These are phyloP conservation scores for Babesia gibsoni DNA, from an alignment of 169 alveolate species.

Conservation along the genomic window DNA sequence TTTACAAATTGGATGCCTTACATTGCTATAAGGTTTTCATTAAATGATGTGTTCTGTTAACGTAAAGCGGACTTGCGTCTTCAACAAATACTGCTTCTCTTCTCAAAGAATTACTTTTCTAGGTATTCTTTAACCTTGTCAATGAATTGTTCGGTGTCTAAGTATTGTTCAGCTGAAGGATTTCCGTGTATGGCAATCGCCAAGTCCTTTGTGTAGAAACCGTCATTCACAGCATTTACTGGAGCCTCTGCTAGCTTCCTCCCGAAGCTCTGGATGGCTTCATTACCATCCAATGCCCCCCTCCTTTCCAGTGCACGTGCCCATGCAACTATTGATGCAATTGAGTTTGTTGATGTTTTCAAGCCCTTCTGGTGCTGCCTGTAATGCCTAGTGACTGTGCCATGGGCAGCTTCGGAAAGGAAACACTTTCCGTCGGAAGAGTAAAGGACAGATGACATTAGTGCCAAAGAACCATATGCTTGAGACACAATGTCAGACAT, in stretches of 20 bases:
- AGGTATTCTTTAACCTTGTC: slow-evolving; percentile 60
- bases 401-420: slow-evolving; percentile 96
- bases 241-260: slow-evolving; percentile 84
- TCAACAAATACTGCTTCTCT: too few species aligned
- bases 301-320: slow-evolving; percentile 86
- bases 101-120: not conserved
- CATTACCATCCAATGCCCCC: slow-evolving; percentile 87
- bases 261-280: slow-evolving; percentile 78
- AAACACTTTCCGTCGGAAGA: slow-evolving; percentile 89
- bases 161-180: slow-evolving; percentile 20
- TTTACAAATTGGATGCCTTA: too few species aligned
- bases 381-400: slow-evolving; percentile 94
- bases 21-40: too few species aligned
- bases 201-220: slow-evolving; percentile 91
- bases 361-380: slow-evolving; percentile 84
- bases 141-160: slow-evolving; percentile 58
- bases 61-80: too few species aligned
- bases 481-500: slow-evolving; percentile 94
- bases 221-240: slow-evolving; percentile 86
- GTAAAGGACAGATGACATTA: slow-evolving; percentile 92
- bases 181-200: slow-evolving; percentile 74
- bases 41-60: too few species aligned
- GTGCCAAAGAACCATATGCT: slow-evolving; percentile 91
- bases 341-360: slow-evolving; percentile 92
- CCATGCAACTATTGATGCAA: slow-evolving; percentile 95